Base-by-base conservation (phyloP, 306 rosid genomes). In the Mucuna pruriens region DNA sequence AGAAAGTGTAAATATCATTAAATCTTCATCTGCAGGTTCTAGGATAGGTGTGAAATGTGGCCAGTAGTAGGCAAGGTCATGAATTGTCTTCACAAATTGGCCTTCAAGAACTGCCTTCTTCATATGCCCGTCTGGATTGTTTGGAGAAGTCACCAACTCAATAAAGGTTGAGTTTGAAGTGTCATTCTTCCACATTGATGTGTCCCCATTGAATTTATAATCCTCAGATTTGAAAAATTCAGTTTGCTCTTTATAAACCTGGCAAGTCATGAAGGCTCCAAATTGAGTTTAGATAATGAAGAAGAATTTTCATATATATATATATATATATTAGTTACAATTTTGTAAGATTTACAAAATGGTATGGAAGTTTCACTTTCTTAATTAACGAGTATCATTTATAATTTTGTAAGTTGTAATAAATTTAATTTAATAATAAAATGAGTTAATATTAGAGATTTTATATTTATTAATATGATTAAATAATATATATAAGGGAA, bases 141-240 rank as follows among this genome's bases (percentile, higher is more conserved):
- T 90, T 44, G 93, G 93, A 15, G 91, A 86, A 9, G 91, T 90
- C 40, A 90, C 93, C 5, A 90, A 48, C 76, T 90, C 93, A 63
- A 90, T 80, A 2, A 87, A 39, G n/a, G 29, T 82, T 4, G 64
- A 34, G 11, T 54, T 64, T 33, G 38, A 68, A 7, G 62, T 12
- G 22, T 57, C 76, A 57, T 75, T 71, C 67, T 20, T 51, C 83
- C 89, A 63, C 15, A 38, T 48, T 5, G 57, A 62, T 13, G 76
- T 76, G n/a, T 89, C 89, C 66, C 88, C 91, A 34, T 40, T 85
- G 71, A 87, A 89, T 71, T 62, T 34, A 13, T 69, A 89, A 16
- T 81, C 69, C 54, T n/a, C 11, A 3, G 89, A 75, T 2, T 69
- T 65, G 73, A 83, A 87, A 33, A 71, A 36, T 2, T 81, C 82